phyloP scores from a whole-genome alignment of 2,329 filamentous ascomycete genomes.

The Bipolaris bicolor region DNA sequence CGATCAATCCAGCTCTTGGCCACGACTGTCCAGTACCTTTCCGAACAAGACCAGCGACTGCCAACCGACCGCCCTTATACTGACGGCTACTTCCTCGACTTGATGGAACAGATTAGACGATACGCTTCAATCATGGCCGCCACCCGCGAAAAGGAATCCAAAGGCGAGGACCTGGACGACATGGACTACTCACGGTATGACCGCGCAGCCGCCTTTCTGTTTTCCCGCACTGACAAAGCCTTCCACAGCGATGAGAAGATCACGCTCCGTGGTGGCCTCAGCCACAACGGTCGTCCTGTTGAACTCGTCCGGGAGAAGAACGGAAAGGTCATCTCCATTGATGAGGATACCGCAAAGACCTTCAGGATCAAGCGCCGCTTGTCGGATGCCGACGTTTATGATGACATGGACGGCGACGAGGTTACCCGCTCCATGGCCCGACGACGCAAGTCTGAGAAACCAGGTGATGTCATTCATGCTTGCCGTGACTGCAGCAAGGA shows the following conservation, averaged over 20 bases:
- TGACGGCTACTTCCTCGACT: constrained; percentile 95
- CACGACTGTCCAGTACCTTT: constrained; percentile 83
- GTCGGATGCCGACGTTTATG: constrained; percentile 52
- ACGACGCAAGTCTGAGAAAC: constrained; percentile 88
- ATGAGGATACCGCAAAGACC: constrained; percentile 60
- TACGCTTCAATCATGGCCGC: constrained; percentile 86
- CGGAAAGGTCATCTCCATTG: constrained; percentile 79
- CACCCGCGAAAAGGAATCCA: constrained; percentile 69
- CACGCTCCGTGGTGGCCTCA: constrained; percentile 79
- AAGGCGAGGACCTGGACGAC: constrained; percentile 59
- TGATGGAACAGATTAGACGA: constrained; percentile 88
- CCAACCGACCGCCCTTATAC: constrained; percentile 88
- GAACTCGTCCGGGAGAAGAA: constrained; percentile 83
- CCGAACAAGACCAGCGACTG: constrained; percentile 83
- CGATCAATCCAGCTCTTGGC: constrained; percentile 89
- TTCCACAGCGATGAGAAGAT: constrained; percentile 69
- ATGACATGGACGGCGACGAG: constrained; percentile 78
- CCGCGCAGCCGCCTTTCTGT: constrained; percentile 28
- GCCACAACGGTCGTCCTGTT: constrained; percentile 79
- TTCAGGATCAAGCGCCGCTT: constrained; percentile 64
- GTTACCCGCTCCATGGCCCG: constrained; percentile 93
- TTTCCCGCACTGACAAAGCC: constrained; percentile 31
- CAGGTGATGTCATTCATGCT: constrained; percentile 81
- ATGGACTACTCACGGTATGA: constrained; percentile 58
- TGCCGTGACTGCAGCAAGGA: constrained; percentile 83